Conservation (phyloP, 306 rosid genomes). For the Sicyos baderoa region DNA sequence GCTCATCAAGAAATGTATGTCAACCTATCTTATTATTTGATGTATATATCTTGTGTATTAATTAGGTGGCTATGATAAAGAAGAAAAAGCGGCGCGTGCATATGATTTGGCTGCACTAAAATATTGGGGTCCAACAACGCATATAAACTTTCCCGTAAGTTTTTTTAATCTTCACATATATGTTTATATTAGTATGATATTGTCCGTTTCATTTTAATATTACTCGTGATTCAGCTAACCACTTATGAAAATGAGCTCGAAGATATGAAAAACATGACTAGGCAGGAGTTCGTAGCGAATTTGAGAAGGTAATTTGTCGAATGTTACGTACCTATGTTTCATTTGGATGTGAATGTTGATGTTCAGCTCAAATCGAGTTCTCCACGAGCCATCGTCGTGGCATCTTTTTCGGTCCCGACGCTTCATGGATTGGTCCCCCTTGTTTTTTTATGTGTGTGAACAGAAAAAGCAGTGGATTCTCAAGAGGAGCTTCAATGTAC, state of each 20-base stretch:
- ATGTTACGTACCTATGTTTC: not conserved
- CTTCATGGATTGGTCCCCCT: conserved; percentile 7
- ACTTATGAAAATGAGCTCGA: conserved; percentile 81
- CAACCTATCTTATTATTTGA: not conserved
- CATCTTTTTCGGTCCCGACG: not conserved
- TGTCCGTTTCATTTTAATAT: not conserved
- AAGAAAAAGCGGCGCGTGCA: conserved; percentile 96
- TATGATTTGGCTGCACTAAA: conserved; percentile 96
- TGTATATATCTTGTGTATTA: conserved; percentile 21
- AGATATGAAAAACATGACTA: conserved; percentile 88
- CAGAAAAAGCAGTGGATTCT: conserved; percentile 99
- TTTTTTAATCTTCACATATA: conserved; percentile 13
- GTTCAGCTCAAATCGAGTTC: not conserved
- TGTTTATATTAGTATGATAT: not conserved
- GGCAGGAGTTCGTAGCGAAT: conserved; percentile 97
- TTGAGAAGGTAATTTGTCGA: conserved; percentile 54
- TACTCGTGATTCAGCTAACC: conserved; percentile 45
- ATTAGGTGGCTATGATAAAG: conserved; percentile 97
- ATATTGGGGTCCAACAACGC: conserved; percentile 98
- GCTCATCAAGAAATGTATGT: conserved; percentile 7
- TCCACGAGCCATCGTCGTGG: not conserved
- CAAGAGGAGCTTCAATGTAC: conserved; percentile 97
- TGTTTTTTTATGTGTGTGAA: conserved; percentile 2
- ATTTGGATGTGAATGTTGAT: not conserved
- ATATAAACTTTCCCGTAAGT: conserved; percentile 92